phyloP scores from a whole-genome alignment of 2,329 filamentous ascomycete species.

The Akanthomyces uredinophilus region DNA sequence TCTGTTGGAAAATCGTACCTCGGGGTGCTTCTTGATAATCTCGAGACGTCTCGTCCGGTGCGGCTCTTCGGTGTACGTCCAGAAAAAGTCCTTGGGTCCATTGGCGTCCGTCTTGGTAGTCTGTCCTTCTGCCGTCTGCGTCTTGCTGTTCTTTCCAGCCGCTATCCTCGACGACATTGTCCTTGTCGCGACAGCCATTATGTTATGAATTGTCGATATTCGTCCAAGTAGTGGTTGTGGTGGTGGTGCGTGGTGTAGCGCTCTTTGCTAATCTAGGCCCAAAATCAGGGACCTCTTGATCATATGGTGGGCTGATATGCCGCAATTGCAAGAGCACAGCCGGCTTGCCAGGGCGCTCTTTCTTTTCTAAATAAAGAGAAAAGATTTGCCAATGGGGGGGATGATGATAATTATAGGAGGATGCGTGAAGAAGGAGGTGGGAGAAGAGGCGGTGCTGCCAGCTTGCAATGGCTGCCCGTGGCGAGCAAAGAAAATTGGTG shows the following conservation, averaged over 20 bases:
- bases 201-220: background rate
- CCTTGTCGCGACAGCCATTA: conserved; percentile 7
- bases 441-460: background rate
- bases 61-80: conserved; percentile 98
- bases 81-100: conserved; percentile 65
- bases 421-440: background rate
- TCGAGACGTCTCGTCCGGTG: conserved; percentile 84
- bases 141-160: background rate
- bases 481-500: background rate
- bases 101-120: conserved; percentile 19
- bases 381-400: background rate
- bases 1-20: conserved; percentile 49
- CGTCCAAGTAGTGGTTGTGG: background rate
- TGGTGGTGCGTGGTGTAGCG: background rate
- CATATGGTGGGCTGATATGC: background rate
- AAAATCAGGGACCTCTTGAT: background rate
- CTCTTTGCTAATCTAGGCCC: conserved; percentile 3
- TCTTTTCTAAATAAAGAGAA: background rate
- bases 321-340: background rate
- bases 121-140: background rate
- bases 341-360: background rate
- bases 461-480: background rate
- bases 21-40: conserved; percentile 97
- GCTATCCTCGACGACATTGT: conserved; percentile 10
- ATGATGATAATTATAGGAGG: background rate